phyloP scores from a whole-genome alignment of 768 basidiomycete genomes.

The Lactarius indigo region DNA sequence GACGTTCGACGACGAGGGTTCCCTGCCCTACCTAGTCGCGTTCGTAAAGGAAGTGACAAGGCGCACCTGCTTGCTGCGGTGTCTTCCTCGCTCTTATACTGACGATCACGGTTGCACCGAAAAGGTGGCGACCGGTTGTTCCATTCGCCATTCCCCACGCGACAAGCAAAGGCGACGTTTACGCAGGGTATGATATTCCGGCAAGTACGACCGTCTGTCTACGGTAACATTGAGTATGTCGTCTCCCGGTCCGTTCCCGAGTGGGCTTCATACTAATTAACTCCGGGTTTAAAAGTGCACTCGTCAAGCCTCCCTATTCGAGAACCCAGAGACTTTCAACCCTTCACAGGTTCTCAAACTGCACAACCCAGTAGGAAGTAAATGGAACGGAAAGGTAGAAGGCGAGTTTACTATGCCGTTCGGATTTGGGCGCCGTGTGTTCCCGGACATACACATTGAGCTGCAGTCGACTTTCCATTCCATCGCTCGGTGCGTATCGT shows the following conservation, averaged over 20 bases:
- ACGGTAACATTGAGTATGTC: constrained; percentile 16
- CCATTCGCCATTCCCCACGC: constrained; percentile 17
- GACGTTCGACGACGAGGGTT: constrained; percentile 22
- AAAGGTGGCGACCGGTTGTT: constrained; percentile 14
- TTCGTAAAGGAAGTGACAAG: constrained; percentile 26
- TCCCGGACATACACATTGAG: constrained; percentile 25
- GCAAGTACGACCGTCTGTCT: constrained; percentile 12
- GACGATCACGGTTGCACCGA: neutral
- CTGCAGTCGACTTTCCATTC: constrained; percentile 21
- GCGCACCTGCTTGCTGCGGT: neutral
- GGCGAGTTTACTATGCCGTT: constrained; percentile 25
- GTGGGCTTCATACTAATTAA: neutral
- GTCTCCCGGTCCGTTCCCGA: neutral
- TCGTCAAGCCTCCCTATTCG: constrained; percentile 25
- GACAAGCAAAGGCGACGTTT: constrained; percentile 1
- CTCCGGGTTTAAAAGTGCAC: constrained; percentile 12
- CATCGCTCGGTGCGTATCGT: constrained; percentile 15
- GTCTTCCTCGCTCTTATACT: neutral
- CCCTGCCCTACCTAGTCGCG: constrained; percentile 19
- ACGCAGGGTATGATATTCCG: constrained; percentile 18
- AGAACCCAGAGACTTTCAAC: constrained; percentile 27
- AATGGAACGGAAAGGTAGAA: constrained; percentile 15
- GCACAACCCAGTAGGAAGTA: constrained; percentile 1
- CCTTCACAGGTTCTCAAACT: constrained; percentile 28
- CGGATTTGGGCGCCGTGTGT: constrained; percentile 28